Evolutionary conservation across 345 rosid species (phyloP).

Genomic region (Laguncularia racemosa): DNA sequence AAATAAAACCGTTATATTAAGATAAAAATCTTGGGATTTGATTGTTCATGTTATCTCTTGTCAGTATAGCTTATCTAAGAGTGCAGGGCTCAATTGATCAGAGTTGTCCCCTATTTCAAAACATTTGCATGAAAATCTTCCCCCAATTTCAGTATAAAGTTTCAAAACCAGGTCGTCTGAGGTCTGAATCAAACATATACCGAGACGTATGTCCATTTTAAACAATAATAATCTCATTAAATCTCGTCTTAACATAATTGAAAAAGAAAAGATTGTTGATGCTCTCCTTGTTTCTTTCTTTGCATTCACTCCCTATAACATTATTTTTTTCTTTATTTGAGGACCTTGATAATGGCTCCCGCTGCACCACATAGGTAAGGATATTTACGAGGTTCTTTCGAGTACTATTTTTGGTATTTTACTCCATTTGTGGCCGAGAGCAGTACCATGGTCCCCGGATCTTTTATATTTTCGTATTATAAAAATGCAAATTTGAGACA

Average conservation of each 20-base stretch:
- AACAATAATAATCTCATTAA: neutral
- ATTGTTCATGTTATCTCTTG: slow-evolving; percentile 1
- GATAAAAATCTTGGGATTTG: slow-evolving; percentile 11
- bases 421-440: slow-evolving; percentile 1
- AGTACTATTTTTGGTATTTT: slow-evolving; percentile 6
- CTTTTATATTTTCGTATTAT: neutral
- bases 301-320: neutral
- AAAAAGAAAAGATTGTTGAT: neutral
- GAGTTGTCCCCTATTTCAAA: slow-evolving; percentile 16
- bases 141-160: slow-evolving; percentile 7
- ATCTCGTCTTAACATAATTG: neutral
- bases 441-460: slow-evolving; percentile 24
- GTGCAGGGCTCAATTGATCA: neutral
- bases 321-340: neutral
- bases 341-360: slow-evolving; percentile 8
- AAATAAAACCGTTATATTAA: neutral
- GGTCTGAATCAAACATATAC: slow-evolving; percentile 4
- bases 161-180: neutral
- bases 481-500: slow-evolving; percentile 1
- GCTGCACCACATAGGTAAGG: neutral
- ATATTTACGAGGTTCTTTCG: slow-evolving; percentile 6
- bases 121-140: neutral
- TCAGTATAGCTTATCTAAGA: slow-evolving; percentile 2
- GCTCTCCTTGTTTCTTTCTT: too few species aligned
- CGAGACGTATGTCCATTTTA: slow-evolving; percentile 12